A percentile compares a stretch with the other conserved stretches of the same genome.
phyloP scores from a whole-genome alignment of 2,329 filamentous ascomycete genomes.

The Gliomastix tumulicola region DNA sequence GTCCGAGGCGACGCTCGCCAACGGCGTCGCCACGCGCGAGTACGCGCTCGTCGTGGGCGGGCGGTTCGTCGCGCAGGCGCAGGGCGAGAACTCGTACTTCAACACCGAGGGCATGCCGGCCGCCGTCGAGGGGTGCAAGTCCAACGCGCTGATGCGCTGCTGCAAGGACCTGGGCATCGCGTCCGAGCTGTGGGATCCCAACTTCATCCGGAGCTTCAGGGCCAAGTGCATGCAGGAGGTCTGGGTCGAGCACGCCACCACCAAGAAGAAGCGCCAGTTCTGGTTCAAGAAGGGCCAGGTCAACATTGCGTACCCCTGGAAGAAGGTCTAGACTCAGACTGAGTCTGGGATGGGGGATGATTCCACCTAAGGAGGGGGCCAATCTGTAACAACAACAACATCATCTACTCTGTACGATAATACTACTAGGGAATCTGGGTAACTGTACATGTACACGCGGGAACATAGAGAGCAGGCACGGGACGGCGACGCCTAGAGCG shows the following conservation, averaged over 20 bases:
- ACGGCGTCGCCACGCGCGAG: slow-evolving; percentile 76
- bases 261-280: slow-evolving; percentile 85
- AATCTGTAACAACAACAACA: not conserved
- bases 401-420: not conserved
- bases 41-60: slow-evolving; percentile 88
- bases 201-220: slow-evolving; percentile 80
- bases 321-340: not conserved
- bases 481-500: no score
- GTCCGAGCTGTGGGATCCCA: slow-evolving; percentile 92
- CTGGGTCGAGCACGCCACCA: slow-evolving; percentile 82
- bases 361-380: not conserved
- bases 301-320: slow-evolving; percentile 57
- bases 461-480: no score
- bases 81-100: slow-evolving; percentile 94
- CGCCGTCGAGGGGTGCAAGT: slow-evolving; percentile 94
- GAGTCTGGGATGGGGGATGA: not conserved
- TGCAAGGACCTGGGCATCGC: slow-evolving; percentile 97
- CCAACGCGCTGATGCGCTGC: slow-evolving; percentile 94
- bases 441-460: not conserved
- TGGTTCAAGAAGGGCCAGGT: slow-evolving; percentile 77
- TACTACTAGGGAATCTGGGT: not conserved
- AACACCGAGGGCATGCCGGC: slow-evolving; percentile 83
- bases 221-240: slow-evolving; percentile 67
- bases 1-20: slow-evolving; percentile 78
- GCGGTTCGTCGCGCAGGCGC: slow-evolving; percentile 85